Conservation (phyloP, 495 filamentous ascomycete genomes). For the Parmelia sp. region DNA sequence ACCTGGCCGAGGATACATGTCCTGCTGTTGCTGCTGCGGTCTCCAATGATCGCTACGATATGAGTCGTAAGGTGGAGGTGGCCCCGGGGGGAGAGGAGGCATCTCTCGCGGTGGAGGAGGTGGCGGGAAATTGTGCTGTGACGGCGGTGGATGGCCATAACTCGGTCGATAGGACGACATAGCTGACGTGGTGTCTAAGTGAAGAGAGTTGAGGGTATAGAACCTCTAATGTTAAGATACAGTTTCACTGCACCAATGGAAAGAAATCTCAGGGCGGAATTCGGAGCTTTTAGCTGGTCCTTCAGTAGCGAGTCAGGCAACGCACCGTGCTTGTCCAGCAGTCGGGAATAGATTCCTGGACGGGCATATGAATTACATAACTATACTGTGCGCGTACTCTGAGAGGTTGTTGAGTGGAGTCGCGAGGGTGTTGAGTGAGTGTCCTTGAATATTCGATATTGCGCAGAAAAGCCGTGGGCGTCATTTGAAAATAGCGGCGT, state of each 20-base stretch:
- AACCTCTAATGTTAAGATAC: not conserved
- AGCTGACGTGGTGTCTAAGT: not conserved
- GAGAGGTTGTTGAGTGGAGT: not conserved
- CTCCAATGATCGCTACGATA: conserved; percentile 14
- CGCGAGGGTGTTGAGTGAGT: not conserved
- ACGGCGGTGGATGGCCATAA: conserved; percentile 5
- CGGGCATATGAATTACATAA: not conserved
- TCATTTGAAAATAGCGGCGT: not conserved
- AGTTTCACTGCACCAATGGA: not conserved
- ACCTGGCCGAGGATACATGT: conserved; percentile 20
- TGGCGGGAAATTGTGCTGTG: conserved; percentile 11
- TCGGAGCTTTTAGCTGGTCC: not conserved
- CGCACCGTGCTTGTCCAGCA: not conserved
- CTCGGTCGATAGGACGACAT: conserved; percentile 21
- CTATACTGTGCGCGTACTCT: not conserved
- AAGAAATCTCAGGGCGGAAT: not conserved
- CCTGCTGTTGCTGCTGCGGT: conserved; percentile 13
- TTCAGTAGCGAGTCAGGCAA: not conserved
- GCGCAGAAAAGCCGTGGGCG: not conserved
- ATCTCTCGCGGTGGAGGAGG: conserved; percentile 20
- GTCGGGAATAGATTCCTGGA: too few relatives aligned
- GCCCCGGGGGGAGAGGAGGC: conserved; percentile 18
- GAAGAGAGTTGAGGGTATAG: not conserved
- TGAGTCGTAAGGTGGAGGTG: conserved; percentile 14
- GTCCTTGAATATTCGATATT: not conserved